phyloP scores from a whole-genome alignment of 2,329 filamentous ascomycete genomes.

The Leptoxyphium fumago region DNA sequence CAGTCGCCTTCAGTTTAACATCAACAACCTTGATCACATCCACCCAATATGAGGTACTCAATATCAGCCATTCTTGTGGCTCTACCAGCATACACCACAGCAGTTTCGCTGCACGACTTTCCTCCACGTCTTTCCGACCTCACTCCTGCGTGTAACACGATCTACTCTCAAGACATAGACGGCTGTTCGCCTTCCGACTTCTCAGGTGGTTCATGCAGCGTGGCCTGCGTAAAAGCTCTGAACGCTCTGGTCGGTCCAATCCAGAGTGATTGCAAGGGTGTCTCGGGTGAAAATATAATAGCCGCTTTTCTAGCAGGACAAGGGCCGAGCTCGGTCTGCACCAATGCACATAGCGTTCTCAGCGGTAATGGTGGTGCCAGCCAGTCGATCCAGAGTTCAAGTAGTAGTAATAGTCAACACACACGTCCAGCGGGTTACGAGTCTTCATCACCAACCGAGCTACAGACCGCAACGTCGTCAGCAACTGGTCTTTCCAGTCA shows the following conservation, averaged over 20 bases:
- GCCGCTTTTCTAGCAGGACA: conserved; percentile 26
- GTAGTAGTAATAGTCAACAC: background rate
- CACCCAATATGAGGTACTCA: background rate
- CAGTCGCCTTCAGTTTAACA: no score
- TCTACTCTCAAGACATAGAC: conserved; percentile 27
- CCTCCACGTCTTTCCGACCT: conserved; percentile 27
- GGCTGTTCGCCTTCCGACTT: conserved; percentile 29
- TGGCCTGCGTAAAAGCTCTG: conserved; percentile 27
- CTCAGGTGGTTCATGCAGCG: conserved; percentile 15
- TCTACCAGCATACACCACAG: background rate
- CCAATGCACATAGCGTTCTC: conserved; percentile 15
- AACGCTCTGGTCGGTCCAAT: conserved; percentile 4
- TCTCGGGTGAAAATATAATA: conserved; percentile 26
- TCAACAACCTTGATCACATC: no score
- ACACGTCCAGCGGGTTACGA: no score
- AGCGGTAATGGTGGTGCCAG: conserved; percentile 1
- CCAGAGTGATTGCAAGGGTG: conserved; percentile 12
- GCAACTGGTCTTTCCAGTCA: no score
- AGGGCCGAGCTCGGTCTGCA: conserved; percentile 26
- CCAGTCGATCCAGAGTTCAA: conserved; percentile 5
- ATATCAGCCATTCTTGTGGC: background rate
- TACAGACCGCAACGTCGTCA: no score
- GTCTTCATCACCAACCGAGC: no score
- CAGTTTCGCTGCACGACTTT: conserved; percentile 26
- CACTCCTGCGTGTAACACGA: conserved; percentile 22